Base-by-base conservation (phyloP, 2,329 filamentous ascomycete species). In the Stylonectria norvegica region DNA sequence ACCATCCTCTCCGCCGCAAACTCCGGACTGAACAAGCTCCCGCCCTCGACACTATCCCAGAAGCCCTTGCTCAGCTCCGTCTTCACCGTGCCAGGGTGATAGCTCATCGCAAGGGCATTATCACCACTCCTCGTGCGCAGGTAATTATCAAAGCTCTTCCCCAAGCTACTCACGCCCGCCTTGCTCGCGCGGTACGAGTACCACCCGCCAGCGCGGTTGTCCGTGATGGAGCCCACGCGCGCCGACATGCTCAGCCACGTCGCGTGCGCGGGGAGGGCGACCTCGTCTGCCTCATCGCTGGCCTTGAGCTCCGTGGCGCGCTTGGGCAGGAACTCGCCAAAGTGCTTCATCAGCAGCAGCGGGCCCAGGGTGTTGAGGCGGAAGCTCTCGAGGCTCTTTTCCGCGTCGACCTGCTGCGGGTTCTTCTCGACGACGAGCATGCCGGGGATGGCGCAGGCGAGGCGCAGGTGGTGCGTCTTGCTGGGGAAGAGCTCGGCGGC, bases 81-180 rank as follows among this genome's bases (percentile, higher is more conserved):
- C 67, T 76, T 81, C 34, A 93, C 86, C 1, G 87, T 93, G 3
- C 88, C 87, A 1, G 88, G 88, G 63, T 93, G 88, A 56, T 93
- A 73, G 8, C 75, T 76, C 9, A 94, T 66, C 1, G 80, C 79
- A 49, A 89, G 70, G 0, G 84, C 85, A 36, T 77, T 79, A 1
- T 76, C 74, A 0, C 73, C 79, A 43, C 75, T 73, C 29, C 73
- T 70, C 4, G 73, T 68, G 23, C 64, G 63, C 20, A 93, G 64
- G 56, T 81, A 76, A 19, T 85, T 72, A 59, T 93, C 87, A 46
- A 89, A 81, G 5, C 77, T 84, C 64, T 82, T 86, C 6, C 79
- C 78, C 10, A 89, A 42, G 56, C 83, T 83, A 49, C 83, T 88
- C 4, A 91, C 79, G 2, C 75, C 86, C 0, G 86, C 79, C 63